phyloP scores from a whole-genome alignment of 805 yeast genomes.

The Candida ulmi region DNA sequence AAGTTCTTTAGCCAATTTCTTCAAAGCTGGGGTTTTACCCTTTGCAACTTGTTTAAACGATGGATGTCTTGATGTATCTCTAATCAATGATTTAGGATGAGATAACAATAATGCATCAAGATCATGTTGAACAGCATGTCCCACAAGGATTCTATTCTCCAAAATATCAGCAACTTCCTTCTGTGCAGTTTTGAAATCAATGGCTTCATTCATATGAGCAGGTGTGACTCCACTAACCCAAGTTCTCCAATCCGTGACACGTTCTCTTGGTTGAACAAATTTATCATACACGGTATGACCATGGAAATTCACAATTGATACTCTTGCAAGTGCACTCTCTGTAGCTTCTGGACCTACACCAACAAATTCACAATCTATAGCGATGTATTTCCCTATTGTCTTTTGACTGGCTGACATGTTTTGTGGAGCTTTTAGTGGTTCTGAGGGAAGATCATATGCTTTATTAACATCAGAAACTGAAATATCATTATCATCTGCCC shows the following conservation, averaged over 20 bases:
- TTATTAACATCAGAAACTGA: conserved; percentile 17
- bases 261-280: conserved; percentile 69
- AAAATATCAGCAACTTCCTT: conserved; percentile 45
- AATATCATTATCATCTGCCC: conserved; percentile 25
- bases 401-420: conserved; percentile 26
- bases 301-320: conserved; percentile 78
- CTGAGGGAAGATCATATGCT: conserved; percentile 16
- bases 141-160: conserved; percentile 58
- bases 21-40: conserved; percentile 72
- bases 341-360: conserved; percentile 77
- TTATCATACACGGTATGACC: conserved; percentile 69
- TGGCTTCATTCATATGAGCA: conserved; percentile 59
- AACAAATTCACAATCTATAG: conserved; percentile 93
- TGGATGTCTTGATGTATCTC: conserved; percentile 69
- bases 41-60: conserved; percentile 54
- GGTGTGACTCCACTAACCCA: conserved; percentile 87
- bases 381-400: conserved; percentile 65
- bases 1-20: conserved; percentile 53
- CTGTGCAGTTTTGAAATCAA: conserved; percentile 64
- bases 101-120: conserved; percentile 58
- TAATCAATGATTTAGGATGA: conserved; percentile 55
- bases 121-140: conserved; percentile 84
- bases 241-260: conserved; percentile 87
- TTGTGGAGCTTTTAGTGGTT: conserved; percentile 1
- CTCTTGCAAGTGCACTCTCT: conserved; percentile 74